Evolutionary conservation across 805 yeast genomes (phyloP).

Genomic region (Danielia oregonensis): DNA sequence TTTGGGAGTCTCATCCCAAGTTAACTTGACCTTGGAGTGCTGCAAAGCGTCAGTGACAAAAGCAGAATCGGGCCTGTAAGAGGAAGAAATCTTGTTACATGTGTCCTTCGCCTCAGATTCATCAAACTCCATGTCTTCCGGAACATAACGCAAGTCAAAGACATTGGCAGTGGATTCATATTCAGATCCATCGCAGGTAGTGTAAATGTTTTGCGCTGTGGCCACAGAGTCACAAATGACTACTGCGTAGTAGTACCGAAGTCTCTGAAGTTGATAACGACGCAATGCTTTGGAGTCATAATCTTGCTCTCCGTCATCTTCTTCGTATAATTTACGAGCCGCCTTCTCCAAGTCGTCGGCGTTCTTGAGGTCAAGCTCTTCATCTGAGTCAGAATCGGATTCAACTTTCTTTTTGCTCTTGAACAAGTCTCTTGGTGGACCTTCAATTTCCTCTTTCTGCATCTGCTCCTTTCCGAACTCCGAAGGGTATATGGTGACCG

Average conservation of each 20-base stretch:
- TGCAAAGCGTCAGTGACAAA: constrained; percentile 95
- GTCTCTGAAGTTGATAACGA: constrained; percentile 86
- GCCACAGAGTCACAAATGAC: constrained; percentile 71
- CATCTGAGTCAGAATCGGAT: constrained; percentile 30
- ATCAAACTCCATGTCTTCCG: constrained; percentile 83
- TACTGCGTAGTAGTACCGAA: constrained; percentile 90
- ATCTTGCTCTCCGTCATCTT: constrained; percentile 78
- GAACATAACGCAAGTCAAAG: constrained; percentile 88
- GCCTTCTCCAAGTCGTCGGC: constrained; percentile 52
- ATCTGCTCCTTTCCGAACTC: constrained; percentile 91
- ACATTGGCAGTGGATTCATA: constrained; percentile 93
- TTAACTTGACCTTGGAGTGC: constrained; percentile 90
- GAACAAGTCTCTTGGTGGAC: constrained; percentile 88
- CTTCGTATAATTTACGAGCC: constrained; percentile 70
- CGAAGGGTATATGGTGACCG: constrained; percentile 77
- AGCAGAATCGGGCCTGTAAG: constrained; percentile 67
- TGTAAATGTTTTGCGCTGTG: constrained; percentile 74
- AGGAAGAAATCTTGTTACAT: constrained; percentile 68
- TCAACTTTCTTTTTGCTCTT: constrained; percentile 36
- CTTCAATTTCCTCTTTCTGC: constrained; percentile 85
- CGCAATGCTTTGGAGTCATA: constrained; percentile 82
- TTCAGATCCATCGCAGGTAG: constrained; percentile 91
- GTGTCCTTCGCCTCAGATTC: constrained; percentile 72
- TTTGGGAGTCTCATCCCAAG: constrained; percentile 98
- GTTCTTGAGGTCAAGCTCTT: constrained; percentile 43